phyloP scores from a whole-genome alignment of 108 stramenopile species.

The Tribonema minus region DNA sequence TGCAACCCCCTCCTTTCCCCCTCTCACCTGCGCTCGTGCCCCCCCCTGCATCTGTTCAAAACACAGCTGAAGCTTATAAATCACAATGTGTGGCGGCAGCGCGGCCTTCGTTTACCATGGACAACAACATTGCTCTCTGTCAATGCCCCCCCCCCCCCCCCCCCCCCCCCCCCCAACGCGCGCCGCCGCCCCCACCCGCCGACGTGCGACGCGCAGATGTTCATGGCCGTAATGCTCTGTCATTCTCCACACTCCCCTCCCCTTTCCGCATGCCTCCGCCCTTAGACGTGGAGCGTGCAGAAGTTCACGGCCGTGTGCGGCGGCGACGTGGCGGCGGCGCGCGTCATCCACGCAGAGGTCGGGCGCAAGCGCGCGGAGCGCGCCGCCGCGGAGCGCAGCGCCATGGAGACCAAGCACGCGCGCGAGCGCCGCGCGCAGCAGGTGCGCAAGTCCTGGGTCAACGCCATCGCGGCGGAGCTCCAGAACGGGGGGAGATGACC shows the following conservation, averaged over 20 bases:
- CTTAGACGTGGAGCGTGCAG: slow-evolving; percentile 3
- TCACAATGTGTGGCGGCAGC: too few species aligned
- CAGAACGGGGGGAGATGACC: not conserved
- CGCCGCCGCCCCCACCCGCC: not conserved
- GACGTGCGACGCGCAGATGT: not conserved
- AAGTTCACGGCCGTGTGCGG: slow-evolving; percentile 17
- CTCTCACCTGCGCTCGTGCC: too few species aligned
- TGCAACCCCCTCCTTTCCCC: too few species aligned
- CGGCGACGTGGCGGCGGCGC: not conserved
- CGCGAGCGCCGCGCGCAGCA: slow-evolving; percentile 6
- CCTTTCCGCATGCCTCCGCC: not conserved
- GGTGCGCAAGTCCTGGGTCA: slow-evolving; percentile 39
- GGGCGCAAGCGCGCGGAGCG: slow-evolving; percentile 7
- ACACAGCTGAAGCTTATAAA: too few species aligned
- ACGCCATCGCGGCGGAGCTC: not conserved
- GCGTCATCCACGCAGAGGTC: not conserved
- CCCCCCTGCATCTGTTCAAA: too few species aligned
- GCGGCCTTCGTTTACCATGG: too few species aligned
- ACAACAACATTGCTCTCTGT: too few species aligned
- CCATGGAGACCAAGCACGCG: slow-evolving; percentile 3
- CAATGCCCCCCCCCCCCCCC: not conserved
- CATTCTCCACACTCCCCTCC: too few species aligned
- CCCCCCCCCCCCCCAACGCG: not conserved
- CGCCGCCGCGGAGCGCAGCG: not conserved
- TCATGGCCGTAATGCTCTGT: not conserved